These are phyloP conservation scores for Raddia guianensis DNA, from an alignment of 176 grass and related monocot genomes.

Conservation along the genomic window DNA sequence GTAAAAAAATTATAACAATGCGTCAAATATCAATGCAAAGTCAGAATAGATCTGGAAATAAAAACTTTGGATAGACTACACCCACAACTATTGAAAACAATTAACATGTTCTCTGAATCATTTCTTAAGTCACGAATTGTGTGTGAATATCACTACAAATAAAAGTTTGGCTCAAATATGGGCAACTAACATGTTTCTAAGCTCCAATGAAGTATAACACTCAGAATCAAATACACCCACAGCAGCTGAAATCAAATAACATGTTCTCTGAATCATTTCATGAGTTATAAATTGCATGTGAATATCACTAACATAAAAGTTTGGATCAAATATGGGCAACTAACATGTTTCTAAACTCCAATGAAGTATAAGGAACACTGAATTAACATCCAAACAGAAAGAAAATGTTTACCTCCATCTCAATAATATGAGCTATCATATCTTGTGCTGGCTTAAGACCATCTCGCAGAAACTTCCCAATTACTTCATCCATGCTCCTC, in stretches of 20 bases:
- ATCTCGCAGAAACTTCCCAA: slow-evolving; percentile 83
- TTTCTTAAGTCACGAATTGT: no score
- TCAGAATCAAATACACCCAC: background rate
- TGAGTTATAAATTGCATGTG: slow-evolving; percentile 2
- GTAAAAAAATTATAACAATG: slow-evolving; percentile 28
- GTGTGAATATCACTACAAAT: no score
- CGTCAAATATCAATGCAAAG: slow-evolving; percentile 20
- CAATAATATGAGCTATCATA: slow-evolving; percentile 94
- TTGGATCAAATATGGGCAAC: background rate
- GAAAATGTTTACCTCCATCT: slow-evolving; percentile 82
- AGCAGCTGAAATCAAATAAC: background rate
- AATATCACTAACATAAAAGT: background rate
- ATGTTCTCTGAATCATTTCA: background rate
- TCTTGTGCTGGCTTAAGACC: slow-evolving; percentile 92
- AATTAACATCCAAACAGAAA: slow-evolving; percentile 23
- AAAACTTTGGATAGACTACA: background rate
- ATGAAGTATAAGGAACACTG: background rate
- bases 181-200: no score
- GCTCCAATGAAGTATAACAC: no score
- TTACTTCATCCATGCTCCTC: slow-evolving; percentile 96
- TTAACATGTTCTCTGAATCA: no score
- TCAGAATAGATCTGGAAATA: background rate
- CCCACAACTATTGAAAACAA: no score
- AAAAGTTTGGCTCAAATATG: no score
- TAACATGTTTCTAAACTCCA: slow-evolving; percentile 10